Evolutionary conservation across 1,139 yeast genomes (phyloP), one percentile per base, ranked within the genome.

Genomic region (Magnusiomyces paraingens): DNA sequence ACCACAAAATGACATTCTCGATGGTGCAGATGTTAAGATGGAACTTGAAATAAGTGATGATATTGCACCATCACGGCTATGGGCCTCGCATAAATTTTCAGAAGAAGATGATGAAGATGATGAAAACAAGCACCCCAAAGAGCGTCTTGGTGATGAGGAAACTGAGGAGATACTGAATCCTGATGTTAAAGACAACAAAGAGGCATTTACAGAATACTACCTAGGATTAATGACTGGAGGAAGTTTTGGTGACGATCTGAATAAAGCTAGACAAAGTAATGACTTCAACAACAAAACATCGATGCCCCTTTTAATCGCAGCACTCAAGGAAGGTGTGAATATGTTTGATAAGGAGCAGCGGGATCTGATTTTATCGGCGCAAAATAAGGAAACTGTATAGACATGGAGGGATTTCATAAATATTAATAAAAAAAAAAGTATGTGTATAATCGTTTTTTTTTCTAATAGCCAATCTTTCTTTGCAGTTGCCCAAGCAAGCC

Each of bases 241-340:
- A 2, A 66, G 70, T 57, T 71, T 71, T 55, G 73, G 73, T 32
- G 71, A 71, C 39, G 75, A 72, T 44, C 60, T 72, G 18, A 67
- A 68, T 52, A 62, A 62, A 46, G 59, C 72, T 40, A 68, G 75
- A 14, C 63, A 68, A 52, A 66, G 72, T 40, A 66, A 67, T 35
- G 74, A 72, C 46, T 72, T 72, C 55, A 63, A 63, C n/a, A 62
- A 62, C 4, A 46, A 46, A 35, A 15, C 47, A 12, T 66, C 72
- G 14, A 60, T 72, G 50, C 64, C 63, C 17, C 60, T 69, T 51
- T 61, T 72, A 38, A 67, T 72, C 49, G 61, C 64, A 17, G 73
- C 73, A 1, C 63, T 72, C 49, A 72, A 71, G 56, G 64, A 68
- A 50, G 75, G 76, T 21, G 63, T 63, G 38, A 70, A 71, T 51